Base-by-base conservation (phyloP, 2,329 filamentous ascomycete species). In the Aspergillus floridensis region DNA sequence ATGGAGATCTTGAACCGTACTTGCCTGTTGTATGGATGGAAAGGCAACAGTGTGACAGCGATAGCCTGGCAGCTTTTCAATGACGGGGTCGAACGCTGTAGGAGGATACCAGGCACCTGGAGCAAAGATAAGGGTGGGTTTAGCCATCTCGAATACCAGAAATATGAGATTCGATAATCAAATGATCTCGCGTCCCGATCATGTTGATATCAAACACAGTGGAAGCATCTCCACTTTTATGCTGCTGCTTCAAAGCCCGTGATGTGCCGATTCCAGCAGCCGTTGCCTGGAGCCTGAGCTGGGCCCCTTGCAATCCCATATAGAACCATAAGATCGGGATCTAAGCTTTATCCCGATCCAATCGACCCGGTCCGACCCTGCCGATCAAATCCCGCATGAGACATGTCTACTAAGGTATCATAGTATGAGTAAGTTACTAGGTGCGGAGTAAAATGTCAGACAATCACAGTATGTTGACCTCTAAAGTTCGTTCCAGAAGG, bases 31-130 rank as follows among this genome's bases (percentile, higher is more conserved):
- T 24, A 72, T 63, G 0, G 71, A 72, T 14, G 70, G 70, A 55
- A 72, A 72, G 6, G 65, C 60, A 22, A 72, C 53, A 0, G 63
- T 67, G 52, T 67, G 63, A 48, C 65, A 66, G 38, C 21, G 61
- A 49, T 69, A 68, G 24, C 63, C 65, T 46, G 63, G 57, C 19
- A 73, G 60, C 32, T 61, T 59, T 8, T 62, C 56, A 41, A 69
- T 68, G 7, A 73, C 56, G 19, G 68, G 67, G 50, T 66, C 59
- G 58, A 72, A 74, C 5, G 69, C 64, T 2, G 68, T 69, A 21
- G 68, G 49, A 7, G 72, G 70, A 60, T 70, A 72, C 71, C 71
- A 74, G 50, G 71, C 71, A 26, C 72, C 72, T 3, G 72, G 69
- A 26, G 63, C 61, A 55, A 74, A 66, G 60, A 74, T 66, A 3